Percentiles rank a stretch among this genome's conserved stretches.
Evolutionary conservation across 2,329 filamentous ascomycete species (phyloP).

Genomic region (Chalara sp.): DNA sequence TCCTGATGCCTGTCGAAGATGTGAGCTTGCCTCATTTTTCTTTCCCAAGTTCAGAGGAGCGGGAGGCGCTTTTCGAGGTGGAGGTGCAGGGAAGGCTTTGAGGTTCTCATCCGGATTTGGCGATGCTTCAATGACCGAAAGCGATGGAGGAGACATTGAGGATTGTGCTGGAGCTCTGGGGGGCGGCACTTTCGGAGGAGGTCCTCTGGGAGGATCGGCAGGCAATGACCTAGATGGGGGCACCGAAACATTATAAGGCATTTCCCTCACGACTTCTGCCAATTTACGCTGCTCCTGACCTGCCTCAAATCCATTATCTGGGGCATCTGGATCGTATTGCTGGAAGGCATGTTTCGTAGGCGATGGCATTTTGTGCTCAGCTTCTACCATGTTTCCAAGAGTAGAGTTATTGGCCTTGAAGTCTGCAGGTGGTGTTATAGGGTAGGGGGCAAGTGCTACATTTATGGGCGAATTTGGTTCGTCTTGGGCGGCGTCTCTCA

Average conservation of each 20-base stretch:
- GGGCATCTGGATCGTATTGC: slow-evolving; percentile 39
- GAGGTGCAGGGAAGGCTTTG: slow-evolving; percentile 38
- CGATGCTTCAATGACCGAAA: slow-evolving; percentile 36
- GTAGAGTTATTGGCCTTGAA: slow-evolving; percentile 17
- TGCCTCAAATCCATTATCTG: slow-evolving; percentile 27
- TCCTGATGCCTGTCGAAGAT: slow-evolving; percentile 36
- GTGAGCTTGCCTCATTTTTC: slow-evolving; percentile 31
- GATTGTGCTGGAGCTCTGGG: slow-evolving; percentile 18
- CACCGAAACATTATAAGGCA: slow-evolving; percentile 44
- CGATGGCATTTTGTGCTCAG: slow-evolving; percentile 52
- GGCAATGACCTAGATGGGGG: slow-evolving; percentile 50
- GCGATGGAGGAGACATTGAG: slow-evolving; percentile 9
- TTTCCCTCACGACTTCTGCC: slow-evolving; percentile 34
- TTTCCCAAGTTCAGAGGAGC: slow-evolving; percentile 70
- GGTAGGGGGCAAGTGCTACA: slow-evolving; percentile 53
- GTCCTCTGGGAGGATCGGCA: slow-evolving; percentile 33
- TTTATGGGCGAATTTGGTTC: slow-evolving; percentile 50
- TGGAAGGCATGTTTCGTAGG: slow-evolving; percentile 52
- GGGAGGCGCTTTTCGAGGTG: slow-evolving; percentile 74
- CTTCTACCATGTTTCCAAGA: slow-evolving; percentile 39
- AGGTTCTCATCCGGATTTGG: slow-evolving; percentile 38
- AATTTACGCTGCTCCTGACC: slow-evolving; percentile 37
- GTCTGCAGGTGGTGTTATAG: slow-evolving; percentile 56
- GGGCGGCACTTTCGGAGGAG: slow-evolving; percentile 21
- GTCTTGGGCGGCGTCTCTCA: slow-evolving; percentile 15